A percentile compares a stretch with the other conserved stretches of the same genome.
Evolutionary conservation across 2,329 filamentous ascomycete species (phyloP).

Genomic region (Cercospora zeina): DNA sequence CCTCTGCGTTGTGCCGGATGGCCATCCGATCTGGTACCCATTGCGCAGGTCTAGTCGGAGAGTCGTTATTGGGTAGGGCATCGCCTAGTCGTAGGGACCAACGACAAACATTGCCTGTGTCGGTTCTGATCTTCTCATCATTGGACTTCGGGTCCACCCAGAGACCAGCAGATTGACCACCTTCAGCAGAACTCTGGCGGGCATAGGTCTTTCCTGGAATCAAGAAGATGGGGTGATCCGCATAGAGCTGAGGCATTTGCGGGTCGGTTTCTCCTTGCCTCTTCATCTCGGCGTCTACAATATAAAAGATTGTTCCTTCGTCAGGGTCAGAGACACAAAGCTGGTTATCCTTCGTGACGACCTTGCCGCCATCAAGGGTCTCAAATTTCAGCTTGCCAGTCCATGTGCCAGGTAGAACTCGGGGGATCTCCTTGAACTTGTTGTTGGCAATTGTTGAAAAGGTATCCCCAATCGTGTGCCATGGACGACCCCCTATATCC

Average conservation of each 20-base stretch:
- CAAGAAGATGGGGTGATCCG: neutral
- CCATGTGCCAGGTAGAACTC: neutral
- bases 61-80: rapidly evolving
- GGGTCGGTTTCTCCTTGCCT: neutral
- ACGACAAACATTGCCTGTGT: neutral
- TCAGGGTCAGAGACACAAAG: neutral
- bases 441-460: neutral
- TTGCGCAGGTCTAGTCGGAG: rapidly evolving
- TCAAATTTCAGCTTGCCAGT: neutral
- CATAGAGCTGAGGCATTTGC: neutral
- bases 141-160: neutral
- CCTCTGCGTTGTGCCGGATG: neutral
- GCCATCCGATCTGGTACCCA: neutral
- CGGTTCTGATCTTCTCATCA: neutral
- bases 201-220: neutral
- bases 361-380: neutral
- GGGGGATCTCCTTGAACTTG: neutral
- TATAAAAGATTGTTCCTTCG: neutral
- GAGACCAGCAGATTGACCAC: neutral
- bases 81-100: neutral
- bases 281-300: neutral
- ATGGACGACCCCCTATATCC: neutral
- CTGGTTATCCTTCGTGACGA: neutral
- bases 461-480: neutral
- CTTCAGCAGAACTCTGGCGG: neutral